Base-by-base conservation (phyloP, 2,329 filamentous ascomycete species). In the Colletotrichum sublineola region DNA sequence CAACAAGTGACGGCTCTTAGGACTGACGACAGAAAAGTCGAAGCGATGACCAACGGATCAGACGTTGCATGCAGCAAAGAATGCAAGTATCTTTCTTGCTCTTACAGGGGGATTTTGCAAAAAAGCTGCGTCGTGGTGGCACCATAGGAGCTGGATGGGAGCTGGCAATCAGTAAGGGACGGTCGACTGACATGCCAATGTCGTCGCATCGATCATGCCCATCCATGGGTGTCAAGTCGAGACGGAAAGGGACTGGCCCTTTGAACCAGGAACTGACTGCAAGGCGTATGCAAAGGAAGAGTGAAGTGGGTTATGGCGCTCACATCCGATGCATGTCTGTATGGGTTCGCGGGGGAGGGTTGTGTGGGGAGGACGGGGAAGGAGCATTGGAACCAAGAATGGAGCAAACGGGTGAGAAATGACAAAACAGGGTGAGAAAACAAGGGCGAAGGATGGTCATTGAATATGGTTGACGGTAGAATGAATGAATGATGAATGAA, bases 251-350 rank as follows among this genome's bases (percentile, higher is more conserved):
- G 12, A 48, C 42, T 36, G 9, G 2, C 18, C 29, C 12, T 24
- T 20, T 48, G 42, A 18, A 58, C 44, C 65, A 68, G 65, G 48
- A 40, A 71, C 56, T 68, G 64, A 31, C 40, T 71, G 40, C 68
- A 40, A 38, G 36, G 57, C 24, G 31, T 29, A 63, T 69, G 60
- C 60, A 52, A 31, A 53, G 36, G 33, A 58, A 3, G 40, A 57
- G 15, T 48, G 18, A 55, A 40, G 60, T 63, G 60, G 60, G 8
- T 62, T 12, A 44, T 38, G 60, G 44, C 44, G 60, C 33, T n/a
- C 33, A 20, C 20, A 24, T 52, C 60, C 46, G 31, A 63, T 29
- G 60, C 60, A 42, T 44, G 62, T 44, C 5, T 48, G 24, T 29
- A 48, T 55, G 50, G 36, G 60, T 40, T 50, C 33, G 33, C 46